phyloP scores from a whole-genome alignment of 495 filamentous ascomycete species.

The Terfezia claveryi region DNA sequence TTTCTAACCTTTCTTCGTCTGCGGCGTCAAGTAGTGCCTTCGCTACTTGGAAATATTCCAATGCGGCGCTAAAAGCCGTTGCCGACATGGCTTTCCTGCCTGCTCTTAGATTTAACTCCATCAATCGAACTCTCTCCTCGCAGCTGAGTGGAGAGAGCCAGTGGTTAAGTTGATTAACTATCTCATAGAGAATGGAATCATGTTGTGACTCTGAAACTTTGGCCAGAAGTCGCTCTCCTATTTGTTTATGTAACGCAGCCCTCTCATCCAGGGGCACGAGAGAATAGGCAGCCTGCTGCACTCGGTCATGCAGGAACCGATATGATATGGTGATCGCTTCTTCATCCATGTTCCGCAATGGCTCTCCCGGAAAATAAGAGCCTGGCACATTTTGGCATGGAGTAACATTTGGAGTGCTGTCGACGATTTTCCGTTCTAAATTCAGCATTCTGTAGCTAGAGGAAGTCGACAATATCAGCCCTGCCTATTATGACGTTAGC shows the following conservation, averaged over 20 bases:
- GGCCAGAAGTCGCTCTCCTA: constrained; percentile 14
- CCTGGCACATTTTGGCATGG: background rate
- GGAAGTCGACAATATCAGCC: background rate
- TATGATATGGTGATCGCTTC: constrained; percentile 11
- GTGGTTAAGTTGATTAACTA: constrained; percentile 19
- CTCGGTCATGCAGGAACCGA: constrained; percentile 18
- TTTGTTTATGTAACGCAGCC: constrained; percentile 18
- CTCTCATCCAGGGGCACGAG: constrained; percentile 14
- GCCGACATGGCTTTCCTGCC: constrained; percentile 18
- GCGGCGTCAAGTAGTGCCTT: constrained; percentile 14
- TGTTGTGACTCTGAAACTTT: constrained; percentile 14
- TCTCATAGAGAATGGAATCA: constrained; percentile 17
- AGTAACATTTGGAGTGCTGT: background rate
- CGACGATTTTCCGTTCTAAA: background rate
- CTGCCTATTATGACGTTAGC: background rate
- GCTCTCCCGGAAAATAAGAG: constrained; percentile 9
- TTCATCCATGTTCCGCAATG: constrained; percentile 13
- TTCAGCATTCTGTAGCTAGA: background rate
- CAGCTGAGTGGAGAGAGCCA: constrained; percentile 15
- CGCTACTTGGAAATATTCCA: constrained; percentile 15
- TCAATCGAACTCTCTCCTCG: constrained; percentile 10
- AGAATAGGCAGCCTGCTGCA: constrained; percentile 18
- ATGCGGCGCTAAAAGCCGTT: constrained; percentile 17
- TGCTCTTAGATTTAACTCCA: constrained; percentile 17
- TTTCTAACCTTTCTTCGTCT: constrained; percentile 9